Conservation (phyloP, 148 eudicot genomes). For the Chenopodium quinoa region DNA sequence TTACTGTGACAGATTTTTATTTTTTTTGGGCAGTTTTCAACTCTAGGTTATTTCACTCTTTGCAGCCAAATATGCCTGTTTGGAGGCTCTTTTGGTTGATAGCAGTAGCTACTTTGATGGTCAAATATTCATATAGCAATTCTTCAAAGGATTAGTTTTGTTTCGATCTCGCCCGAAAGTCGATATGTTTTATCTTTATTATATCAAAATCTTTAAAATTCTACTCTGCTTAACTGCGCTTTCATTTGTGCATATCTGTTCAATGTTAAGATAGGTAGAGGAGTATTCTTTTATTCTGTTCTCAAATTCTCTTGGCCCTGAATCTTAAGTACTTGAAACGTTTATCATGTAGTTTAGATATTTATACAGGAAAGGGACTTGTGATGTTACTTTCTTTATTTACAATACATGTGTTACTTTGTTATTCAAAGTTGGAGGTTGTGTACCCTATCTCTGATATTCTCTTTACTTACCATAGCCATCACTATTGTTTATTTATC, state of each 20-base stretch:
- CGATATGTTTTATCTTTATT: neutral
- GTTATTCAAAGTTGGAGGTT: neutral
- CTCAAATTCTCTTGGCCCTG: neutral
- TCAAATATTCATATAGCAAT: neutral
- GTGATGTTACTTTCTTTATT: neutral
- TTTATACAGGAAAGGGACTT: neutral
- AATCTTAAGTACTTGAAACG: neutral
- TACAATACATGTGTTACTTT: neutral
- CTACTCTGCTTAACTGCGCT: neutral
- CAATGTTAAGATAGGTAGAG: neutral
- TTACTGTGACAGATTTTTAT: too few relatives aligned
- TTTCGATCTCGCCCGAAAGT: neutral
- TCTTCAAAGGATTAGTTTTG: neutral
- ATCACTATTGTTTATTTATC: neutral
- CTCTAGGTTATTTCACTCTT: neutral
- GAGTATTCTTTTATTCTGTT: too few relatives aligned
- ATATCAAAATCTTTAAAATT: too few relatives aligned
- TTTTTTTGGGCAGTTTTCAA: neutral
- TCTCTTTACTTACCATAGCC: neutral
- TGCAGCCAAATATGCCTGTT: neutral
- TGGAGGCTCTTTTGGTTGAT: neutral
- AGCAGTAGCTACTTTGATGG: neutral
- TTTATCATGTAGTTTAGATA: conserved; percentile 3
- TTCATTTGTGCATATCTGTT: neutral
- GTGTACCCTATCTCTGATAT: neutral